Base-by-base conservation (phyloP, 768 basidiomycete species). In the Tylopilus felleus region DNA sequence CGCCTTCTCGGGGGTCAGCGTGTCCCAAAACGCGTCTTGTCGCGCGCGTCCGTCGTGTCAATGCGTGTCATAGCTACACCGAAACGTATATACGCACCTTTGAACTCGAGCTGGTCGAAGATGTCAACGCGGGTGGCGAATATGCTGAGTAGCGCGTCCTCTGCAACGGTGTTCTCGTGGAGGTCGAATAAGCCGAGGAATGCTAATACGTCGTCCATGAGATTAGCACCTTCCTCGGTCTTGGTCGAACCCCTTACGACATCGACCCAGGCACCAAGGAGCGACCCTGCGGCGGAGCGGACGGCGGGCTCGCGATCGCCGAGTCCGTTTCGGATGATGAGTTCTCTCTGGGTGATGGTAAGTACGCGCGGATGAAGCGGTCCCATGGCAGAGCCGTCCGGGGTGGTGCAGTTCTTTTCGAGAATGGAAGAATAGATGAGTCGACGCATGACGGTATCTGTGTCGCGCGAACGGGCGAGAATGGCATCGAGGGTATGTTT, bases 291-390 rank as follows among this genome's bases (percentile, higher is more conserved):
- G 1, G 90, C 91, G 17, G 78, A 72, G 28, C 85, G 78, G 3
- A 98, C 93, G 2, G 72, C 67, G 0, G 78, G 74, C 54, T 97
- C 93, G 25, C 96, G 81, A 70, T 98, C 96, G 0, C 90, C 86
- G 3, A 98, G 75, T 2, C 96, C 96, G 63, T 89, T 84, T 19
- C 81, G 79, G 2, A 96, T 82, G 44, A 96, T 80, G 22, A 81
- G 73, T 62, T 93, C 89, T 12, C 94, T 77, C 61, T 95, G 90
- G 0, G 79, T 72, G 25, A 90, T 83, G 2, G 79, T 80, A 36
- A 98, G 74, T 4, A 75, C 76, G 3, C 80, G 75, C 1, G 87
- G 87, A 57, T 94, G 83, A 1, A 83, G 78, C 2, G 79, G 71
- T 1, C 82, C 82, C 44, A 84, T 77, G 59, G 58, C 75, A 70